Evolutionary conservation across 2,329 filamentous ascomycete genomes (phyloP).

Genomic region (Arachnomyces sp.): DNA sequence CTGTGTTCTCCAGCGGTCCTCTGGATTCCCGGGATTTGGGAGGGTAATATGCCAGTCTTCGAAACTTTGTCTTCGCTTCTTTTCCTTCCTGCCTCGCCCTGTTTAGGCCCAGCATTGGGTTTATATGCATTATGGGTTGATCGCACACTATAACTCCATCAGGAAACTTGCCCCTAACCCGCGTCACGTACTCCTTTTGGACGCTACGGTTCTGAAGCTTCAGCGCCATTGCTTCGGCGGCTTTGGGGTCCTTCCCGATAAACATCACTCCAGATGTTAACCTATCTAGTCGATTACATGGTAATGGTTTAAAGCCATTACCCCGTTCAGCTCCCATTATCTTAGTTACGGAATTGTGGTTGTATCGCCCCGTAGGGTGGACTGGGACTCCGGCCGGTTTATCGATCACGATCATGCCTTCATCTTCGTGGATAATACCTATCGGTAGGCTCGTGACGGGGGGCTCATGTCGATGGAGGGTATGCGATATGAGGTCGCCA

Average conservation of each 20-base stretch:
- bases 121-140: slow-evolving; percentile 87
- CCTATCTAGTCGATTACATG: slow-evolving; percentile 89
- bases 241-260: slow-evolving; percentile 74
- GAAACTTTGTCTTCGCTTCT: slow-evolving; percentile 81
- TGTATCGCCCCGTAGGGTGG: slow-evolving; percentile 89
- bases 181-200: slow-evolving; percentile 88
- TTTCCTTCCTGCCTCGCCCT: slow-evolving; percentile 91
- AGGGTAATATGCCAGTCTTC: slow-evolving; percentile 84
- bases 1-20: slow-evolving; percentile 12
- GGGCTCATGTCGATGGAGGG: slow-evolving; percentile 88
- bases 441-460: slow-evolving; percentile 77
- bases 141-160: slow-evolving; percentile 87
- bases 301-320: slow-evolving; percentile 51
- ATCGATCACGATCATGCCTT: slow-evolving; percentile 91
- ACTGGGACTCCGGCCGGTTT: slow-evolving; percentile 94
- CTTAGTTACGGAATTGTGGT: slow-evolving; percentile 89
- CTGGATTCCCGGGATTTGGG: slow-evolving; percentile 33
- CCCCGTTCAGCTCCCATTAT: slow-evolving; percentile 74
- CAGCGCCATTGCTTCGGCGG: slow-evolving; percentile 65
- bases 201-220: slow-evolving; percentile 76
- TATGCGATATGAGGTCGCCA: slow-evolving; percentile 86
- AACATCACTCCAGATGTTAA: slow-evolving; percentile 98
- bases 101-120: slow-evolving; percentile 89
- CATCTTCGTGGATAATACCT: slow-evolving; percentile 78
- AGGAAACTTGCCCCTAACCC: slow-evolving; percentile 85